Percentiles rank a stretch among this genome's conserved stretches.
Evolutionary conservation across 2,329 filamentous ascomycete species (phyloP).

Genomic region (Fusarium phyllophilum): DNA sequence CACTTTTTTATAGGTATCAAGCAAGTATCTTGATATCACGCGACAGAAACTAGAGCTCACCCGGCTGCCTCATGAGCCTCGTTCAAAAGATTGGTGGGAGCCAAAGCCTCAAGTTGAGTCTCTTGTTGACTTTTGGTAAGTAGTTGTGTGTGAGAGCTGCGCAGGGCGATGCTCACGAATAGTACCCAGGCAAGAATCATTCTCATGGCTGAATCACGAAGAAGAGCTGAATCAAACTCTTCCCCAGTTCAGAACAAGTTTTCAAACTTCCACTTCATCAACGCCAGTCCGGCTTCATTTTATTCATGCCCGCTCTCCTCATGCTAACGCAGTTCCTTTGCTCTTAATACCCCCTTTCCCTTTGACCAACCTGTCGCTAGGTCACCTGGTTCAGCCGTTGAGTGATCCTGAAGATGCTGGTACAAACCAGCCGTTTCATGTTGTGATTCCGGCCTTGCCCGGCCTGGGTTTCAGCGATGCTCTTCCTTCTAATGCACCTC

Average conservation of each 20-base stretch:
- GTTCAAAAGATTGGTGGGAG: constrained; percentile 64
- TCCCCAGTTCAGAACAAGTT: constrained; percentile 71
- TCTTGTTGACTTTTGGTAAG: constrained; percentile 72
- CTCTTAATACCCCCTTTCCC: constrained; percentile 74
- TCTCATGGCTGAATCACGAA: constrained; percentile 72
- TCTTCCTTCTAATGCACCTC: constrained; percentile 59
- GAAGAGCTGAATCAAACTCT: constrained; percentile 64
- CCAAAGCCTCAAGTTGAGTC: constrained; percentile 71
- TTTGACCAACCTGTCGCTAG: constrained; percentile 69
- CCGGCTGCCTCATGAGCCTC: constrained; percentile 69
- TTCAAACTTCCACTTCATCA: constrained; percentile 55
- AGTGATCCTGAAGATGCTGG: constrained; percentile 61
- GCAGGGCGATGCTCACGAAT: not conserved
- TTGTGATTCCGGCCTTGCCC: constrained; percentile 73
- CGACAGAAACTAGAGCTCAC: constrained; percentile 74
- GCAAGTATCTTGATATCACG: constrained; percentile 74
- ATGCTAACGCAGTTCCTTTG: constrained; percentile 67
- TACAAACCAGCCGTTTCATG: constrained; percentile 66
- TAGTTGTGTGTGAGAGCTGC: not conserved
- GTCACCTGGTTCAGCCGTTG: constrained; percentile 64
- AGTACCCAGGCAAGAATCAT: constrained; percentile 68
- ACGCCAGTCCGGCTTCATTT: constrained; percentile 69
- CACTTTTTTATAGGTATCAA: constrained; percentile 63
- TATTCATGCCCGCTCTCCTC: constrained; percentile 67
- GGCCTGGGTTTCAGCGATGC: constrained; percentile 75